These are phyloP conservation scores for Scheffersomyces parashehatae DNA, from an alignment of 1,139 yeast genomes.

Conservation along the genomic window DNA sequence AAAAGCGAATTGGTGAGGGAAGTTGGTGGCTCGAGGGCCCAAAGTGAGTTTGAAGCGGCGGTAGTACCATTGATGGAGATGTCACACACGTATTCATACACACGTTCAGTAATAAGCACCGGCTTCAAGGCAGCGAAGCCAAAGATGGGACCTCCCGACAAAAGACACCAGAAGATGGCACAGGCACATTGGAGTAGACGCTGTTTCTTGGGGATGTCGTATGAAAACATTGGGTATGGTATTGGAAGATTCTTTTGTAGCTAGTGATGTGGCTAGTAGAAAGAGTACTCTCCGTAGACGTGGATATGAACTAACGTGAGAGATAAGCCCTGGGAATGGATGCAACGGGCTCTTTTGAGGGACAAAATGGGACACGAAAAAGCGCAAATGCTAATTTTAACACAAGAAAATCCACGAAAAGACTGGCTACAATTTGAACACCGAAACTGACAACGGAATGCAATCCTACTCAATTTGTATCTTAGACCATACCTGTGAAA, in stretches of 20 bases:
- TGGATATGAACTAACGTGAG: too few relatives aligned
- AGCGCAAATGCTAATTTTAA: too few relatives aligned
- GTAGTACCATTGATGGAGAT: slow-evolving; percentile 13
- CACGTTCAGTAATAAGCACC: slow-evolving; percentile 37
- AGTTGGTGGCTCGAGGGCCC: background rate
- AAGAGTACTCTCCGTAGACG: too few relatives aligned
- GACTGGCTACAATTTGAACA: too few relatives aligned
- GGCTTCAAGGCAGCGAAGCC: slow-evolving; percentile 54
- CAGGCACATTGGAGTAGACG: slow-evolving; percentile 27
- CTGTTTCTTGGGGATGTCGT: slow-evolving; percentile 16
- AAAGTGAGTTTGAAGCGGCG: slow-evolving; percentile 3
- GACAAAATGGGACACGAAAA: too few relatives aligned
- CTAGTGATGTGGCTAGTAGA: too few relatives aligned
- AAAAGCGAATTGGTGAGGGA: background rate
- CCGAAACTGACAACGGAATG: too few relatives aligned
- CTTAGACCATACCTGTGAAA: too few relatives aligned
- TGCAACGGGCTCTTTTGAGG: too few relatives aligned
- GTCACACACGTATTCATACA: slow-evolving; percentile 40
- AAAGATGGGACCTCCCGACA: slow-evolving; percentile 49
- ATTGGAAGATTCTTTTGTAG: background rate
- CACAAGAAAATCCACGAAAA: too few relatives aligned
- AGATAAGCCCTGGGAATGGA: too few relatives aligned
- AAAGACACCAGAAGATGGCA: slow-evolving; percentile 45
- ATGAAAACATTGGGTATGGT: slow-evolving; percentile 11
- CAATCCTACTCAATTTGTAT: too few relatives aligned